phyloP scores from a whole-genome alignment of 371 early-diverging fungal species.

The Caulochytrium protostelioides region DNA sequence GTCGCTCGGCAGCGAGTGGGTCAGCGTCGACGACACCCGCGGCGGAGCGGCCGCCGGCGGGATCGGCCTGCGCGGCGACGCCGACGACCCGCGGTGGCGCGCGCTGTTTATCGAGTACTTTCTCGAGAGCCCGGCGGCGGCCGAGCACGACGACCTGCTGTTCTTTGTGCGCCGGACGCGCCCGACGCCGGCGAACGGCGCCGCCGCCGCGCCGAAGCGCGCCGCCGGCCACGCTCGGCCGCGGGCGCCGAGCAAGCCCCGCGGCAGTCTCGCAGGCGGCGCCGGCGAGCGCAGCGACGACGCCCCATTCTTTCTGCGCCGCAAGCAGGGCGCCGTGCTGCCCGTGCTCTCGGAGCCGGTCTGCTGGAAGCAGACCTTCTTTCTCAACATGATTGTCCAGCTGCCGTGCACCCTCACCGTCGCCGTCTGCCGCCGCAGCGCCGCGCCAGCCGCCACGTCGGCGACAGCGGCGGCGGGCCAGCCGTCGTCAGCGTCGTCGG shows the following conservation, averaged over 20 bases:
- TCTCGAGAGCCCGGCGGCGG: slow-evolving; percentile 29
- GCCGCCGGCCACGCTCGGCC: neutral
- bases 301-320: slow-evolving; percentile 9
- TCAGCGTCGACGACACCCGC: no score
- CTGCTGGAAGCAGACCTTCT: slow-evolving; percentile 64
- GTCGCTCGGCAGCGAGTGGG: no score
- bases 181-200: slow-evolving; percentile 7
- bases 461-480: slow-evolving; percentile 4
- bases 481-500: neutral
- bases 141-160: slow-evolving; percentile 42
- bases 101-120: slow-evolving; percentile 41
- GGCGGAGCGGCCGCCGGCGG: no score
- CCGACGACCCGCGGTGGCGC: no score
- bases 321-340: slow-evolving; percentile 13
- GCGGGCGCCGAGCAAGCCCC: slow-evolving; percentile 2
- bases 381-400: slow-evolving; percentile 61
- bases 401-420: slow-evolving; percentile 59
- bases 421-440: slow-evolving; percentile 38
- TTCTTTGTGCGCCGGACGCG: slow-evolving; percentile 38
- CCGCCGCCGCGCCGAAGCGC: neutral
- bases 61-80: no score
- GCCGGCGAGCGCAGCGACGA: slow-evolving; percentile 46
- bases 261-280: slow-evolving; percentile 32
- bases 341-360: slow-evolving; percentile 37
- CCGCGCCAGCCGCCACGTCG: slow-evolving; percentile 11